These are phyloP conservation scores for Nothophaeocryptopus gaeumannii DNA, from an alignment of 2,329 filamentous ascomycete genomes.

Conservation along the genomic window DNA sequence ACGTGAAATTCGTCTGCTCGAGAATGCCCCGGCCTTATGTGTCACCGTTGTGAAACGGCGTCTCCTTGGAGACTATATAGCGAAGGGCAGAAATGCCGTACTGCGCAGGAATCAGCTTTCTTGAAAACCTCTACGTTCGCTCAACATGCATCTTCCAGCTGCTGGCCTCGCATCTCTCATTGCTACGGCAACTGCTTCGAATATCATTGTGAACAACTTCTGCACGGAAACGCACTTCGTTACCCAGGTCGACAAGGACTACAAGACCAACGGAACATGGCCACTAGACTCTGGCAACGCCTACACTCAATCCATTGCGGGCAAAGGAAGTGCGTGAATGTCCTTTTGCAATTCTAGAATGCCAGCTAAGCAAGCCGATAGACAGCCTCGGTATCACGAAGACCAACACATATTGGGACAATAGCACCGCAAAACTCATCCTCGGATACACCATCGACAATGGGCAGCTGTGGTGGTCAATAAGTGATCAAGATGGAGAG, in stretches of 20 bases:
- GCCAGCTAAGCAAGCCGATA: neutral
- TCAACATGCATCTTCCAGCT: too few relatives aligned
- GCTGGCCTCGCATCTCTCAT: neutral
- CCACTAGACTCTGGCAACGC: constrained; percentile 21
- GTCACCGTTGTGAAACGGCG: too few relatives aligned
- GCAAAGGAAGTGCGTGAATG: constrained; percentile 24
- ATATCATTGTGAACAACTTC: too few relatives aligned
- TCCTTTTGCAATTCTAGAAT: neutral
- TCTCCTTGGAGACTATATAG: too few relatives aligned
- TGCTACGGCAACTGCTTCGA: too few relatives aligned
- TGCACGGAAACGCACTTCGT: neutral
- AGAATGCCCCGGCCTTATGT: too few relatives aligned
- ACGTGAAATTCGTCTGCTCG: too few relatives aligned
- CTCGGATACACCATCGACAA: constrained; percentile 5
- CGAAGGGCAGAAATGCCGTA: too few relatives aligned
- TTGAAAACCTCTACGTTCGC: too few relatives aligned
- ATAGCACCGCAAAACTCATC: constrained; percentile 11
- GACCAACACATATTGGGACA: constrained; percentile 13
- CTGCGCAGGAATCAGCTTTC: too few relatives aligned
- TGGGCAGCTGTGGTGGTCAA: constrained; percentile 11
- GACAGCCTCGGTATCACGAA: constrained; percentile 32
- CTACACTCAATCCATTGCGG: constrained; percentile 24
- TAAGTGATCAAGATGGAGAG: constrained; percentile 10
- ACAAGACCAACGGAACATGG: constrained; percentile 8
- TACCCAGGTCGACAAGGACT: neutral